Conservation (phyloP, 352 stramenopile genomes). For the Phytophthora hibernalis region DNA sequence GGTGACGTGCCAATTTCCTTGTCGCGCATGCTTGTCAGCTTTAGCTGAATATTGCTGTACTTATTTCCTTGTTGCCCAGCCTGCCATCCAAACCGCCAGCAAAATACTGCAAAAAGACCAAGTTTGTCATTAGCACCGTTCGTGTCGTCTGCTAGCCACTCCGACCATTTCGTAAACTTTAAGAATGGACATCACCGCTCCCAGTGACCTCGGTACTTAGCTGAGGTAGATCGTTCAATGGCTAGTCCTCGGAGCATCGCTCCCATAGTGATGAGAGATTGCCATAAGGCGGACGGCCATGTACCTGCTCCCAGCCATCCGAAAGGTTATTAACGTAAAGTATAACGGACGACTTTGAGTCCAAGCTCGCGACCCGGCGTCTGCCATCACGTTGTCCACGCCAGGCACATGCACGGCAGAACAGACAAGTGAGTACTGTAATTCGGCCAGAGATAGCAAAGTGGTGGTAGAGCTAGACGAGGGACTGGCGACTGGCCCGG, state of each 20-base stretch:
- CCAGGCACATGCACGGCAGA: conserved; percentile 11
- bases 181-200: conserved; percentile 7
- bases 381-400: too few species aligned
- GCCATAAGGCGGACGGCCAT: conserved; percentile 5
- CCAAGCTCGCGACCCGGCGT: too few species aligned
- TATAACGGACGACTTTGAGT: conserved; percentile 1
- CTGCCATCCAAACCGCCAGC: conserved; percentile 3
- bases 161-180: conserved; percentile 6
- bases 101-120: conserved; percentile 6
- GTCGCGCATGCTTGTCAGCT: neutral
- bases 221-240: conserved; percentile 12
- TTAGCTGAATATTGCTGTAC: conserved; percentile 1
- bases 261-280: conserved; percentile 27
- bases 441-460: conserved; percentile 4
- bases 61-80: neutral
- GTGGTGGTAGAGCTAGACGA: conserved; percentile 6
- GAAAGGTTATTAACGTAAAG: conserved; percentile 16
- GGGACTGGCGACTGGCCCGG: neutral
- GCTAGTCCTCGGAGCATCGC: conserved; percentile 5
- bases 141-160: neutral
- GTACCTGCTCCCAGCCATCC: conserved; percentile 9
- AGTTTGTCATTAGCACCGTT: neutral
- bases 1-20: too few species aligned
- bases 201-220: conserved; percentile 15
- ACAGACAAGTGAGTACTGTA: neutral